Conservation (phyloP, 2,329 filamentous ascomycete species). For the Xylariaceae sp. region DNA sequence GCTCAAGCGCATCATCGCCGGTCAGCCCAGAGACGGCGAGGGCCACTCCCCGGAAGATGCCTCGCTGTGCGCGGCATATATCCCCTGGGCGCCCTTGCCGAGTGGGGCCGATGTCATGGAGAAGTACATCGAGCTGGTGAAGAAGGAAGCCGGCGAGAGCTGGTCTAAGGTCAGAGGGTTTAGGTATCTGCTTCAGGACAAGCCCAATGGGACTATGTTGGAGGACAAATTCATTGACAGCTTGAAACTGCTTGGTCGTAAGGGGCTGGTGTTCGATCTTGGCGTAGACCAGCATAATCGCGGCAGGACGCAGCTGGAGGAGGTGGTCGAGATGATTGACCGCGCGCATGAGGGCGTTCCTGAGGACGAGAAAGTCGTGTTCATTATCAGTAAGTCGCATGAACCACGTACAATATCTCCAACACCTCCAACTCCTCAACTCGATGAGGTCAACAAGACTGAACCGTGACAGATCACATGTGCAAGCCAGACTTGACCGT, state of each 20-base stretch:
- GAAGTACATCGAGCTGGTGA: conserved; percentile 60
- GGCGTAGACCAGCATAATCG: conserved; percentile 77
- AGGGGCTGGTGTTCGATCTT: conserved; percentile 71
- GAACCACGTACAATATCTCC: background rate
- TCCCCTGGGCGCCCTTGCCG: conserved; percentile 84
- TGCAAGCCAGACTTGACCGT: conserved; percentile 79
- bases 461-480: conserved; percentile 63
- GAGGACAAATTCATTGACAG: conserved; percentile 59
- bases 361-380: conserved; percentile 55
- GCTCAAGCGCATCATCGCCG: conserved; percentile 61
- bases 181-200: conserved; percentile 77
- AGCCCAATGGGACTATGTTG: conserved; percentile 62
- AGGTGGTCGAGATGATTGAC: conserved; percentile 66
- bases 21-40: conserved; percentile 51
- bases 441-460: background rate
- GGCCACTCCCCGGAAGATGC: conserved; percentile 51
- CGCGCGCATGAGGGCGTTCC: conserved; percentile 58
- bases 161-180: conserved; percentile 74
- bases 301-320: conserved; percentile 69
- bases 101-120: conserved; percentile 56
- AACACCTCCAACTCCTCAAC: background rate
- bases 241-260: conserved; percentile 59
- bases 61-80: conserved; percentile 60
- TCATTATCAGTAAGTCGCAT: conserved; percentile 62
- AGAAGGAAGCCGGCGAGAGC: conserved; percentile 56